phyloP scores from a whole-genome alignment of 495 filamentous ascomycete species.

The Penicillium ucsense region DNA sequence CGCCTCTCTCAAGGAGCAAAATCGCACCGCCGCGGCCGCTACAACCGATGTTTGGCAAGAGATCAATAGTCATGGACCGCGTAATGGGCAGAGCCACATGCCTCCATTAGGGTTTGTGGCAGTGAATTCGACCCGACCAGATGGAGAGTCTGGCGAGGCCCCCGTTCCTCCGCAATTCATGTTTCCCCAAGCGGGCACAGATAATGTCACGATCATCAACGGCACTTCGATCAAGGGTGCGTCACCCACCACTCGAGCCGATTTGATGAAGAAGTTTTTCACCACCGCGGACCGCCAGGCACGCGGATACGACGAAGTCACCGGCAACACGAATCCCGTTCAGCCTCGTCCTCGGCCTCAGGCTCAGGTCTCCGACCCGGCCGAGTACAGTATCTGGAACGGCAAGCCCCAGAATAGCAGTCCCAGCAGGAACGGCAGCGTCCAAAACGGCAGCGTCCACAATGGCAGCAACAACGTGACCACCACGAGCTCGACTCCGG shows the following conservation, averaged over 20 bases:
- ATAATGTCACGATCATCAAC: conserved; percentile 41
- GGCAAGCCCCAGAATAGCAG: neutral
- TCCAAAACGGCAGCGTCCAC: neutral
- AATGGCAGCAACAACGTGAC: neutral
- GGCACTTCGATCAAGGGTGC: conserved; percentile 42
- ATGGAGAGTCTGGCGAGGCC: conserved; percentile 27
- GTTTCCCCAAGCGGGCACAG: conserved; percentile 34
- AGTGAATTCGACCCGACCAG: conserved; percentile 40
- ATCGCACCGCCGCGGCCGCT: conserved; percentile 19
- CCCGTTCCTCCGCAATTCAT: conserved; percentile 29
- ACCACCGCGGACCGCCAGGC: conserved; percentile 43
- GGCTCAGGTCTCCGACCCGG: conserved; percentile 28
- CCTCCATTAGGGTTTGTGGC: conserved; percentile 47
- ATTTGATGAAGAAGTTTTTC: conserved; percentile 49
- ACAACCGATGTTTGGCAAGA: conserved; percentile 29
- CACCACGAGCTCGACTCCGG: conserved; percentile 17
- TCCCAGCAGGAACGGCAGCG: neutral
- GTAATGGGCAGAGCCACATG: conserved; percentile 23
- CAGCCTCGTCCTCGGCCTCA: conserved; percentile 26
- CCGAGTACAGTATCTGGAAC: conserved; percentile 28
- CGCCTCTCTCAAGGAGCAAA: conserved; percentile 23
- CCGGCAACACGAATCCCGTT: conserved; percentile 17
- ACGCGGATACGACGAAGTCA: conserved; percentile 25
- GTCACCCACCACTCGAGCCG: conserved; percentile 42
- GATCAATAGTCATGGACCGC: conserved; percentile 16